Evolutionary conservation across 2,329 filamentous ascomycete species (phyloP).

Genomic region (Lizonia empirigonia): DNA sequence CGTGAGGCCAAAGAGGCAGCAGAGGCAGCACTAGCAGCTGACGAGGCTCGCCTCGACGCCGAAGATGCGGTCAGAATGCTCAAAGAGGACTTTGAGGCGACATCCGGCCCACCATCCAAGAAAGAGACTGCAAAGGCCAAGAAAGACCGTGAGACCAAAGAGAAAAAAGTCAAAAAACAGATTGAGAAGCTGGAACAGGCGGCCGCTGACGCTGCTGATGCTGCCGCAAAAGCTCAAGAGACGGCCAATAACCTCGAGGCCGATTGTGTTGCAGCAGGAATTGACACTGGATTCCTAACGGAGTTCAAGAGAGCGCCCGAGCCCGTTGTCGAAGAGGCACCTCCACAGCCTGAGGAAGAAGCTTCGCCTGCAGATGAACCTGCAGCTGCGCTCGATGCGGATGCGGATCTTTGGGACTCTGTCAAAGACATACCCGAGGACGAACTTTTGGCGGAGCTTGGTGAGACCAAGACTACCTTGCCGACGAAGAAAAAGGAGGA

Average conservation of each 20-base stretch:
- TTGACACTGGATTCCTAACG: constrained; percentile 26
- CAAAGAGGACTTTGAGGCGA: constrained; percentile 31
- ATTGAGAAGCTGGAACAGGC: constrained; percentile 36
- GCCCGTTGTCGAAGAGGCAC: constrained; percentile 28
- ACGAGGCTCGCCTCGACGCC: constrained; percentile 25
- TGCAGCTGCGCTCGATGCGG: constrained; percentile 10
- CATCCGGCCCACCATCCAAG: constrained; percentile 36
- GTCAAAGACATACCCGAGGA: constrained; percentile 43
- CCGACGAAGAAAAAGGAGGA: constrained; percentile 35
- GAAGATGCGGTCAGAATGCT: constrained; percentile 13
- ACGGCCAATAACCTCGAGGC: constrained; percentile 38
- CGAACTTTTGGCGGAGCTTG: constrained; percentile 45
- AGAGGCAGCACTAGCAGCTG: constrained; percentile 24
- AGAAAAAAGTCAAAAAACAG: constrained; percentile 36
- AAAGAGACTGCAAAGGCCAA: constrained; percentile 41
- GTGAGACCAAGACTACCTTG: constrained; percentile 27
- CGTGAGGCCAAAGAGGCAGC: constrained; percentile 25
- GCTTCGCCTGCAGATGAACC: constrained; percentile 23
- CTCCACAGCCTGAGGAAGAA: constrained; percentile 25
- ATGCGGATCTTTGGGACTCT: constrained; percentile 43
- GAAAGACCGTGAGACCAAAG: constrained; percentile 35
- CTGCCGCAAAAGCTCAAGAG: constrained; percentile 44
- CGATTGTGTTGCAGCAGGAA: constrained; percentile 45
- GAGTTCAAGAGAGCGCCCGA: constrained; percentile 36
- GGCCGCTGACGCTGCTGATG: constrained; percentile 42